phyloP scores from a whole-genome alignment of 179 eudicot species.

The Carnegiea gigantea region DNA sequence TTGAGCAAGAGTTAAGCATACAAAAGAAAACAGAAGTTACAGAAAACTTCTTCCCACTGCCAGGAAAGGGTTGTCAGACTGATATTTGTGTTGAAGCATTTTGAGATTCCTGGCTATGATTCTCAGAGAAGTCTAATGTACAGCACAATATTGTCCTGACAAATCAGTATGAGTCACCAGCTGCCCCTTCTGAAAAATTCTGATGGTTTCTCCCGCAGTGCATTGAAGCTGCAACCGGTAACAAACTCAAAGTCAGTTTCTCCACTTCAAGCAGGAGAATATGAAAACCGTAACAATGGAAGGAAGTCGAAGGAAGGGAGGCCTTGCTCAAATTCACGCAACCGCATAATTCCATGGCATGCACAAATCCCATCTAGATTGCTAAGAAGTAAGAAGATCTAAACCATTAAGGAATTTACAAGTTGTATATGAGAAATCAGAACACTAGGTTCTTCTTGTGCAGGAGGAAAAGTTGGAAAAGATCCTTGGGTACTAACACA shows the following conservation, averaged over 20 bases:
- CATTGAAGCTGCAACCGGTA: constrained; percentile 14
- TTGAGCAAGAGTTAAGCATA: constrained; percentile 11
- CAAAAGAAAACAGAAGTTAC: constrained; percentile 19
- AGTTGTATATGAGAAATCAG: background rate
- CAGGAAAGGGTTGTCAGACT: constrained; percentile 9
- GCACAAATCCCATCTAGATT: background rate
- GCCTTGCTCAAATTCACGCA: background rate
- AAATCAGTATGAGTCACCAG: constrained; percentile 6
- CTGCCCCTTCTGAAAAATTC: background rate
- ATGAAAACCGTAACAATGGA: background rate
- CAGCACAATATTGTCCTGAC: constrained; percentile 8
- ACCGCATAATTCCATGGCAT: background rate
- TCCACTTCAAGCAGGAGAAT: background rate
- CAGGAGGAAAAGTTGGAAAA: background rate
- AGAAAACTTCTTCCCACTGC: constrained; percentile 17
- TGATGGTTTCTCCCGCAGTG: constrained; percentile 10
- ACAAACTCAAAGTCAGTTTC: constrained; percentile 8
- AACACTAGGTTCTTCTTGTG: background rate
- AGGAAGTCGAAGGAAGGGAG: background rate
- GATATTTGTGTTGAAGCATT: constrained; percentile 19
- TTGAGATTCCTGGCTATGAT: constrained; percentile 13
- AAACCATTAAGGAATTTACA: background rate
- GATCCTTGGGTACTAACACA: background rate
- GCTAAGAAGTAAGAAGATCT: background rate
- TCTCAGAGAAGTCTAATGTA: constrained; percentile 17